Conservation (phyloP, 495 filamentous ascomycete species). For the Penicillium crystallinum region DNA sequence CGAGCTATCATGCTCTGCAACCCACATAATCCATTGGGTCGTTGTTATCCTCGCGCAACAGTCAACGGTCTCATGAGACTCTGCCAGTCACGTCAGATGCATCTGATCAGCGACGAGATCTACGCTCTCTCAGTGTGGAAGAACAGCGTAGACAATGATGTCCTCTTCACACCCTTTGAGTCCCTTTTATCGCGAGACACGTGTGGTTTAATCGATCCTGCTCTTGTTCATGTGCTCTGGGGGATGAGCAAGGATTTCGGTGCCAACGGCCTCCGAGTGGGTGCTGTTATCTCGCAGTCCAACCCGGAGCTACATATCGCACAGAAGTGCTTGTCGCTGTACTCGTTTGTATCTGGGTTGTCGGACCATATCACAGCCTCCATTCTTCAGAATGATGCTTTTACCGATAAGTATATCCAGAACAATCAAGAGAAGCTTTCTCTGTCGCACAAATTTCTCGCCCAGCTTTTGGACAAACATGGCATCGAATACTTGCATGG, state of each 20-base stretch:
- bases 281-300: conserved; percentile 43
- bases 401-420: conserved; percentile 37
- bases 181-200: conserved; percentile 47
- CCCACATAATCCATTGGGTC: conserved; percentile 57
- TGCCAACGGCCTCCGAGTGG: conserved; percentile 50
- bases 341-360: conserved; percentile 40
- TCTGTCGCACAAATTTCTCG: conserved; percentile 28
- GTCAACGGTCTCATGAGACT: conserved; percentile 44
- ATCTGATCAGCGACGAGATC: conserved; percentile 59
- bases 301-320: conserved; percentile 40
- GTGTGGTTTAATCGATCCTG: conserved; percentile 43
- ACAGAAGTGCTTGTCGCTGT: conserved; percentile 32
- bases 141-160: conserved; percentile 21
- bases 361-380: conserved; percentile 38
- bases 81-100: conserved; percentile 50
- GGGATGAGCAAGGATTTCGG: conserved; percentile 59
- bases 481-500: conserved; percentile 36
- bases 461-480: conserved; percentile 29
- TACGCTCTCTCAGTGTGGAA: conserved; percentile 55
- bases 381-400: conserved; percentile 45
- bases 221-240: conserved; percentile 53
- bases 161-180: conserved; percentile 35
- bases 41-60: conserved; percentile 48
- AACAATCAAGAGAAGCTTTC: conserved; percentile 34
- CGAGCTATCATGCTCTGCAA: conserved; percentile 52